These are phyloP conservation scores for Salix dunnii DNA, from an alignment of 345 rosid genomes.

Conservation along the genomic window DNA sequence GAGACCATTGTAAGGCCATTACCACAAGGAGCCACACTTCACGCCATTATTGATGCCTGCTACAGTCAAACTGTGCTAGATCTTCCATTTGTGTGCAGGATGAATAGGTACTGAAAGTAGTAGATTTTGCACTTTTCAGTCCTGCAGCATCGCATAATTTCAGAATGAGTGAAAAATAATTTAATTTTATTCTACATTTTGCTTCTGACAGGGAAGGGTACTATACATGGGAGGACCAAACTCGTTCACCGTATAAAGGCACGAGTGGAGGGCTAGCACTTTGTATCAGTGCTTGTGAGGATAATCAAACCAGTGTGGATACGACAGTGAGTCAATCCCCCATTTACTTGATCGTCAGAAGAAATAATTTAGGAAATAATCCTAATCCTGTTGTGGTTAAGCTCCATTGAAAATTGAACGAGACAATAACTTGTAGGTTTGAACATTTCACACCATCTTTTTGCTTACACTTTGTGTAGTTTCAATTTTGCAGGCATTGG, in stretches of 20 bases:
- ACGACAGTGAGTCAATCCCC: conserved; percentile 39
- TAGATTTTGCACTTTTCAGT: too few relatives aligned
- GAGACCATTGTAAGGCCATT: conserved; percentile 62
- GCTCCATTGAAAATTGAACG: neutral
- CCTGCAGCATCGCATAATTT: neutral
- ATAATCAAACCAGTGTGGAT: conserved; percentile 47
- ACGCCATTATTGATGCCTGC: conserved; percentile 69
- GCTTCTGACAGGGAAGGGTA: conserved; percentile 46
- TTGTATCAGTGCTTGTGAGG: conserved; percentile 74
- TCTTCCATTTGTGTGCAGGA: conserved; percentile 57
- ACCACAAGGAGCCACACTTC: conserved; percentile 61
- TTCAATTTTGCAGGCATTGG: conserved; percentile 48
- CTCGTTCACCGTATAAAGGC: conserved; percentile 41
- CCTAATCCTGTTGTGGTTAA: too few relatives aligned
- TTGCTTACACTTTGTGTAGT: neutral
- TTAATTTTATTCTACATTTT: neutral
- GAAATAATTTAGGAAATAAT: neutral
- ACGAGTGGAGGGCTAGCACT: conserved; percentile 68
- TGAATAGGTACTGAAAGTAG: conserved; percentile 41
- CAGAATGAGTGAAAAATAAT: neutral
- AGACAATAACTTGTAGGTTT: neutral
- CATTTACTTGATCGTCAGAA: neutral
- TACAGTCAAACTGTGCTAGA: conserved; percentile 70
- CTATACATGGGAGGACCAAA: conserved; percentile 62
- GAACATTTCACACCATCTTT: neutral